Evolutionary conservation across 179 eudicot species (phyloP).

Genomic region (Spinacia oleracea): DNA sequence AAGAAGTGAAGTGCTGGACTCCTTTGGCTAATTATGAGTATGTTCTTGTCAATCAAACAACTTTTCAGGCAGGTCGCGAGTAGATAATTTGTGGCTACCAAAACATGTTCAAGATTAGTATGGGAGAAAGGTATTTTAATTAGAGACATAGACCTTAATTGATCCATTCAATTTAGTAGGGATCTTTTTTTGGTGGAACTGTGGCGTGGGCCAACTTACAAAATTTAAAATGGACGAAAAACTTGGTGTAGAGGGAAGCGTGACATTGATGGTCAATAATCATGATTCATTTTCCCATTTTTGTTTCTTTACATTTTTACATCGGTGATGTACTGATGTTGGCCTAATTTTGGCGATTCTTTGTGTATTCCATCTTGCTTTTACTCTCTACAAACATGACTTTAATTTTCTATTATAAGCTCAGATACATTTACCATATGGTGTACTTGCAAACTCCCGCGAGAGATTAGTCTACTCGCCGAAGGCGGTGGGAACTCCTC

Average conservation of each 20-base stretch:
- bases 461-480: no score
- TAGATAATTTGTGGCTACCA: neutral
- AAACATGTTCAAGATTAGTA: neutral
- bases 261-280: slow-evolving; percentile 27
- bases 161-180: neutral
- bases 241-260: slow-evolving; percentile 25
- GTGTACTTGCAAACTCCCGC: no score
- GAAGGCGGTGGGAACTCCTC: no score
- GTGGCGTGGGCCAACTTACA: slow-evolving; percentile 23
- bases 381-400: neutral
- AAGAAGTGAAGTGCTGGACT: no score
- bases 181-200: slow-evolving; percentile 9
- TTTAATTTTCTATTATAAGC: no score
- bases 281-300: slow-evolving; percentile 4
- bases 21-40: no score
- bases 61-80: no score
- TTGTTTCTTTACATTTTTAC: neutral
- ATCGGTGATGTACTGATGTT: slow-evolving; percentile 9
- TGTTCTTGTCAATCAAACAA: no score
- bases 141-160: neutral
- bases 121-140: neutral
- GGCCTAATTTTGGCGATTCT: slow-evolving; percentile 19
- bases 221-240: neutral
- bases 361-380: neutral
- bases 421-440: no score